These are phyloP conservation scores for Rhodofomes roseus DNA, from an alignment of 1,284 basidiomycete genomes.

Conservation along the genomic window DNA sequence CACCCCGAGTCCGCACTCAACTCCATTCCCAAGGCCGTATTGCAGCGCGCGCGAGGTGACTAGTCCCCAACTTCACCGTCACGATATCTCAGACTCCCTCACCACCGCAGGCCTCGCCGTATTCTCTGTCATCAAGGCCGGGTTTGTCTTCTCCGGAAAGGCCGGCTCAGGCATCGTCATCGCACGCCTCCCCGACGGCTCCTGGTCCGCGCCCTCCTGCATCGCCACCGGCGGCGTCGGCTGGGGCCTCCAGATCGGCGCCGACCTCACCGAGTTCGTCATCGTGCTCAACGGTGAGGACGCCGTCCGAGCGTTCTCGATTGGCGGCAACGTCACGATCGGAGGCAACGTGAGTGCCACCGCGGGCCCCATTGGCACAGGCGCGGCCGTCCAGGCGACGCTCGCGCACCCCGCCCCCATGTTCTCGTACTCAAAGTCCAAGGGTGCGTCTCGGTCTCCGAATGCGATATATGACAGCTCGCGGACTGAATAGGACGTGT, in stretches of 20 bases:
- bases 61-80: constrained; percentile 3
- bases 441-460: constrained; percentile 51
- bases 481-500: not conserved
- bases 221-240: constrained; percentile 97
- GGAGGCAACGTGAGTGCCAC: constrained; percentile 85
- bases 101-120: constrained; percentile 75
- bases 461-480: not conserved
- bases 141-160: constrained; percentile 96
- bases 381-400: constrained; percentile 85
- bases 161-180: constrained; percentile 94
- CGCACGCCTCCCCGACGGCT: constrained; percentile 91
- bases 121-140: constrained; percentile 93
- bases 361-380: constrained; percentile 93
- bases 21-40: constrained; percentile 90
- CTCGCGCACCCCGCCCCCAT: constrained; percentile 93
- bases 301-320: constrained; percentile 91
- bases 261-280: constrained; percentile 85
- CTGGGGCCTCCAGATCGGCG: constrained; percentile 94
- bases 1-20: constrained; percentile 91
- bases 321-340: constrained; percentile 95
- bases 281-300: constrained; percentile 97
- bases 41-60: constrained; percentile 84
- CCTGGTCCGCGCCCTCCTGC: constrained; percentile 96
- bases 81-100: not conserved
- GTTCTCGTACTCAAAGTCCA: constrained; percentile 96